Evolutionary conservation across 2,329 filamentous ascomycete species (phyloP).

Genomic region (Coniochaeta hoffmannii): DNA sequence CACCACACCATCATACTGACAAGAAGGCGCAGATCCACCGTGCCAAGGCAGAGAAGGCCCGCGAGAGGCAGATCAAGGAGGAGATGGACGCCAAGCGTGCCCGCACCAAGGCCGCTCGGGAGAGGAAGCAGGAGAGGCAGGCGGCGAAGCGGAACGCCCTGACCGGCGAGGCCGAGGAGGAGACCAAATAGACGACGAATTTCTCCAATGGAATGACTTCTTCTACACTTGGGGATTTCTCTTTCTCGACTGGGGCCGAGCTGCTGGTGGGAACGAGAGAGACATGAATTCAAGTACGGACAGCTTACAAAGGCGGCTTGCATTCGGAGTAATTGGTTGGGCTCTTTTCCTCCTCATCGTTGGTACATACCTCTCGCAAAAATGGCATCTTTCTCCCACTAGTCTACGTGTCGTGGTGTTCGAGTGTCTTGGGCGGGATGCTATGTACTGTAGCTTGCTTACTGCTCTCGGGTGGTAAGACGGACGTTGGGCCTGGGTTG

Average conservation of each 20-base stretch:
- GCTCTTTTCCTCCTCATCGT: slow-evolving; percentile 31
- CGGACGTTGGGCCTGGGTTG: slow-evolving; percentile 24
- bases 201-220: slow-evolving; percentile 3
- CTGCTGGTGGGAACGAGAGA: slow-evolving; percentile 16
- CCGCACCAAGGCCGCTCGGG: slow-evolving; percentile 99
- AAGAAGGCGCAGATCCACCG: slow-evolving; percentile 78
- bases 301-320: slow-evolving; percentile 28
- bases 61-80: slow-evolving; percentile 93
- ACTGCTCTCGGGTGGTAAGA: slow-evolving; percentile 15
- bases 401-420: neutral
- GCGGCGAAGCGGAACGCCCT: slow-evolving; percentile 84
- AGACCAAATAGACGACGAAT: slow-evolving; percentile 34
- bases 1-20: neutral
- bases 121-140: slow-evolving; percentile 93
- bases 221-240: neutral
- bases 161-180: slow-evolving; percentile 61
- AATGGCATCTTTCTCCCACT: slow-evolving; percentile 10
- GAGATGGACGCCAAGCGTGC: slow-evolving; percentile 99
- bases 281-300: slow-evolving; percentile 41
- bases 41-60: slow-evolving; percentile 98
- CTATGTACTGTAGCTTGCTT: slow-evolving; percentile 3
- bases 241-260: neutral
- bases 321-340: slow-evolving; percentile 55
- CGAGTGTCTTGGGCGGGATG: neutral
- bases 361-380: slow-evolving; percentile 12